Base-by-base conservation (phyloP, 1,139 yeast genomes). In the Nakaseomyces nivariensis region DNA sequence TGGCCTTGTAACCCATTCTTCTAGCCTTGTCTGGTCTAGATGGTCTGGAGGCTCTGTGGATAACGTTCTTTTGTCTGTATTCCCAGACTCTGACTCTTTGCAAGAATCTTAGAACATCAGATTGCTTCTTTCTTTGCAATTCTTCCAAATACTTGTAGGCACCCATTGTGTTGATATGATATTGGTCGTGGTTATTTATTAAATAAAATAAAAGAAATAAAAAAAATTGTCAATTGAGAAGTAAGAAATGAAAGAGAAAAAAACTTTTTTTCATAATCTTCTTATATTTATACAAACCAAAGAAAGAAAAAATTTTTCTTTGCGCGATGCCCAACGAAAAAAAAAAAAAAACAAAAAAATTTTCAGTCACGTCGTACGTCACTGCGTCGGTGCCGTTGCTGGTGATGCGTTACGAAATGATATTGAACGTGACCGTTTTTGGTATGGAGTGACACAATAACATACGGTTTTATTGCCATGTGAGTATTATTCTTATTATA, bases 61-160 rank as follows among this genome's bases (percentile, higher is more conserved):
- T 85, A 68, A 89, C 98, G 72, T 81, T 85, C 82, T 85, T 85
- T 81, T 92, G 98, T 83, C 98, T 90, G 96, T 88, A 92, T 79
- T 92, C 98, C 98, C 98, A 92, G 81, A 96, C 94, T 86, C 98
- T 88, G 82, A 92, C 96, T 78, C 98, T 87, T 78, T 85, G 87
- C 72, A 92, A 81, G 89, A 90, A 92, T 79, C 98, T 88, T 81
- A 87, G 80, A 71, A 92, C 97, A 79, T 92, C 98, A 72, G 97
- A 89, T 82, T 92, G 98, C 85, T 92, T 92, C 95, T 92, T 92
- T 83, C 97, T 90, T 78, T 90, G 94, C 76, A 94, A 84, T 79
- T 92, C 98, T 81, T 92, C 97, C 75, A 92, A 85, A 77, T 92
- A 92, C 78, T 92, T 92, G 95, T 92, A 92, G 82, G 98, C 98